Evolutionary conservation across 1,284 basidiomycete species (phyloP).

Genomic region (Boletellus dicymbophilus): DNA sequence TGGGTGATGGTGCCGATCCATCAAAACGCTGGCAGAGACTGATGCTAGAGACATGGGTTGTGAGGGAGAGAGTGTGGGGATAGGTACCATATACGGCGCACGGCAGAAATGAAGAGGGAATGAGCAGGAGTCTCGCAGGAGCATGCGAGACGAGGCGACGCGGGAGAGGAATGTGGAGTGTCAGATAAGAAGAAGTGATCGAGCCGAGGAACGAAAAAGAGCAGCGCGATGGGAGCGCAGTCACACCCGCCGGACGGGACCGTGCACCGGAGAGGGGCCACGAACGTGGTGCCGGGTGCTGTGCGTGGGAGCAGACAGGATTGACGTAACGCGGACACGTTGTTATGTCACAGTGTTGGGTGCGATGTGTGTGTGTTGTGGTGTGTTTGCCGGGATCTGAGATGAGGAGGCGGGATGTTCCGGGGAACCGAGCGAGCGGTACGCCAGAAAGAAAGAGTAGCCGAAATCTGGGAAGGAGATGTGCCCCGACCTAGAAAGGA

Average conservation of each 20-base stretch:
- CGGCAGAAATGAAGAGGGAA: not conserved
- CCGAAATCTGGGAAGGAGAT: conserved; percentile 40
- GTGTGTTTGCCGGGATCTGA: conserved; percentile 25
- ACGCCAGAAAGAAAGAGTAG: conserved; percentile 38
- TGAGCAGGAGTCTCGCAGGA: too few species aligned
- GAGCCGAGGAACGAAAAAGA: not conserved
- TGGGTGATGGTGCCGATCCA: conserved; percentile 6
- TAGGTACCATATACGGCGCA: conserved; percentile 10
- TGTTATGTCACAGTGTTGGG: conserved; percentile 35
- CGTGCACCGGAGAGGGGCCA: not conserved
- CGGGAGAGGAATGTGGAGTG: too few species aligned
- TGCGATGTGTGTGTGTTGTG: conserved; percentile 7
- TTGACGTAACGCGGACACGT: conserved; percentile 37
- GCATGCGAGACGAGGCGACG: too few species aligned
- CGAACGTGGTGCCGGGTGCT: conserved; percentile 17
- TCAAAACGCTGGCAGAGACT: conserved; percentile 3
- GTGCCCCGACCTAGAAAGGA: conserved; percentile 20
- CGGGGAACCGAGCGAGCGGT: conserved; percentile 32
- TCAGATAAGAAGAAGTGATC: not conserved
- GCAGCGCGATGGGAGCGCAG: conserved; percentile 16
- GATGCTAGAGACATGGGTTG: too few species aligned
- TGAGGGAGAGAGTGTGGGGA: not conserved
- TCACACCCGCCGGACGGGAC: conserved; percentile 10
- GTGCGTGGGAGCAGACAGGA: conserved; percentile 35
- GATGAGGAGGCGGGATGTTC: conserved; percentile 35